Evolutionary conservation across 345 rosid species (phyloP), one percentile per base, ranked within the genome.

Genomic region (Ceriops decandra): DNA sequence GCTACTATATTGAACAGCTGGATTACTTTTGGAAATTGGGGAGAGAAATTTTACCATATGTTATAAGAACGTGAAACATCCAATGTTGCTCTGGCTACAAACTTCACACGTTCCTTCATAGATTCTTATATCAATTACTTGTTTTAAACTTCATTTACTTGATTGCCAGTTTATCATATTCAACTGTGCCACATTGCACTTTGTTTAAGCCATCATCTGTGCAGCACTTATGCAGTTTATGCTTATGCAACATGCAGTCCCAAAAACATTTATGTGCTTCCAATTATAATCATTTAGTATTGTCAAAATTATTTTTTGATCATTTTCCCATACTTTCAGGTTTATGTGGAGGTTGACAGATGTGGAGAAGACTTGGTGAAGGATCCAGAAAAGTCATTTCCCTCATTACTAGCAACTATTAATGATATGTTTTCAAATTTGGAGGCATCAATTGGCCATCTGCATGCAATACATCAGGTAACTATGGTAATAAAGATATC

Each of bases 301-400:
- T 60, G 7, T 53, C 38, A 22, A 47, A 47, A 53, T 62, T 57
- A 42, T 62, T 58, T 35, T 46, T 54, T 22, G 27, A 56, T 57
- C 19, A 7, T 27, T 58, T 62, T 15, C 54, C 71, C 66, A 38
- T 76, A 26, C 74, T n/a, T 69, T 21, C 73, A 93, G 98, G 81
- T 93, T 72, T 89, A 89, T 73, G 59, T 85, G 67, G 95, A 91
- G 73, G 84, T 91, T 72, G 89, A 88, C 49, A 88, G 71, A 84
- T 61, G 74, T 63, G 90, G 91, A n/a, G 85, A 88, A 70, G 91
- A 88, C 63, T 80, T 88, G 52, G 74, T 85, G 78, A 80, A 85
- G 62, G 85, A 85, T 80, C 89, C 97, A 3, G 87, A 81, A 70
- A 87, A 76, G 74, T 76, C 87, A 26, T 63, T 89, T 67, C 83